Conservation (phyloP, 2,329 filamentous ascomycete genomes). For the Trichoderma lentiforme region DNA sequence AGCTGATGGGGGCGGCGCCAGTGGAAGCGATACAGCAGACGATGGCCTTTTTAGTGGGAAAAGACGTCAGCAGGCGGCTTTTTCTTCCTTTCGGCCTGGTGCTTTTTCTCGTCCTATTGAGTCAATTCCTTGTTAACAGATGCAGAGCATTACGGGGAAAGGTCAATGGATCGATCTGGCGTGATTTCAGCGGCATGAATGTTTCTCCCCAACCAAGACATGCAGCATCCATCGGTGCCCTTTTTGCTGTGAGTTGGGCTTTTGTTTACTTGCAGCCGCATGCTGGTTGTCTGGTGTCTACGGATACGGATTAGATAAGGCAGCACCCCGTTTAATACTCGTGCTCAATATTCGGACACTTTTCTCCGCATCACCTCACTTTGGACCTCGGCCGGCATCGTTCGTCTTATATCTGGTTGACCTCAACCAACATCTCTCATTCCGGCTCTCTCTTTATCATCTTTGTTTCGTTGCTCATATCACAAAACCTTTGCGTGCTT, state of each 20-base stretch:
- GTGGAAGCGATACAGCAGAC: neutral
- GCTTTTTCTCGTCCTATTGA: neutral
- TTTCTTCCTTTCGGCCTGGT: neutral
- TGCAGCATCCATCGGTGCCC: neutral
- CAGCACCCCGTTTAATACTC: neutral
- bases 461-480: neutral
- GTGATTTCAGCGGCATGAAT: neutral
- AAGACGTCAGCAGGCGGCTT: neutral
- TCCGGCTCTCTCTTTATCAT: neutral
- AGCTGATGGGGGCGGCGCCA: neutral
- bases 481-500: neutral
- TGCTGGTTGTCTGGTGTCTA: neutral
- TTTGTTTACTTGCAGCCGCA: neutral
- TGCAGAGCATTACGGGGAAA: neutral
- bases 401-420: neutral
- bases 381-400: neutral
- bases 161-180: neutral
- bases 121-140: neutral
- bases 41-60: neutral
- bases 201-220: neutral
- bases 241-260: neutral
- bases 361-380: neutral
- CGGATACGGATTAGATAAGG: conserved; percentile 2
- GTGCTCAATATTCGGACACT: neutral
- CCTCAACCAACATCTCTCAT: no score